Evolutionary conservation across 2,329 filamentous ascomycete species (phyloP).

Genomic region (Sporothrix phasma): DNA sequence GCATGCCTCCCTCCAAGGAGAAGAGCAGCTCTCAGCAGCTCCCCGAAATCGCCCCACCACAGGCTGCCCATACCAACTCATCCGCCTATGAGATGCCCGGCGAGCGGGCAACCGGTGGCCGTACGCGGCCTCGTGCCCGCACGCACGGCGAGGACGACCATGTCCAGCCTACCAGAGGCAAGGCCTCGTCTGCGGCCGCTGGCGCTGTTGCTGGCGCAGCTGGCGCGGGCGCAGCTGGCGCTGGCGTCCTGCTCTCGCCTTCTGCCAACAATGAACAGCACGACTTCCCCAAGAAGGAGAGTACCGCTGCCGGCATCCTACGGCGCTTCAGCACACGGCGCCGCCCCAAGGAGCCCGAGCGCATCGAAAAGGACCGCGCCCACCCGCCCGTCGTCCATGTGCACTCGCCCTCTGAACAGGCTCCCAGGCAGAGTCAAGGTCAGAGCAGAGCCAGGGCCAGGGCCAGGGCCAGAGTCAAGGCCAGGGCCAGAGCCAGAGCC

Average conservation of each 20-base stretch:
- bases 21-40: conserved; percentile 37
- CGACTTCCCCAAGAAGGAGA: conserved; percentile 69
- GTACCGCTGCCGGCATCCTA: conserved; percentile 71
- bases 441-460: background rate
- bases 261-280: conserved; percentile 45
- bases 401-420: conserved; percentile 59
- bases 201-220: conserved; percentile 22
- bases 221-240: background rate
- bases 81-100: conserved; percentile 79
- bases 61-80: conserved; percentile 81
- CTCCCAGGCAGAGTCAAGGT: background rate
- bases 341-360: conserved; percentile 53
- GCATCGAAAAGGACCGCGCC: conserved; percentile 52
- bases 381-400: conserved; percentile 66
- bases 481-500: background rate
- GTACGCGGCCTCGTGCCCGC: conserved; percentile 73
- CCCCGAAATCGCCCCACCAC: conserved; percentile 69
- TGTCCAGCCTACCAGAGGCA: conserved; percentile 50
- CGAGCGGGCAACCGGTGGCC: conserved; percentile 74
- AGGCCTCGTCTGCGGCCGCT: conserved; percentile 40
- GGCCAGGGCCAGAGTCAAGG: background rate
- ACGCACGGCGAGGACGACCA: conserved; percentile 94
- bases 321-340: conserved; percentile 85
- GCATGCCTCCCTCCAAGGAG: conserved; percentile 32
- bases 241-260: conserved; percentile 30